Evolutionary conservation across 768 basidiomycete species (phyloP), one percentile per base, ranked within the genome.

Genomic region (Leccinum subgranulosum): DNA sequence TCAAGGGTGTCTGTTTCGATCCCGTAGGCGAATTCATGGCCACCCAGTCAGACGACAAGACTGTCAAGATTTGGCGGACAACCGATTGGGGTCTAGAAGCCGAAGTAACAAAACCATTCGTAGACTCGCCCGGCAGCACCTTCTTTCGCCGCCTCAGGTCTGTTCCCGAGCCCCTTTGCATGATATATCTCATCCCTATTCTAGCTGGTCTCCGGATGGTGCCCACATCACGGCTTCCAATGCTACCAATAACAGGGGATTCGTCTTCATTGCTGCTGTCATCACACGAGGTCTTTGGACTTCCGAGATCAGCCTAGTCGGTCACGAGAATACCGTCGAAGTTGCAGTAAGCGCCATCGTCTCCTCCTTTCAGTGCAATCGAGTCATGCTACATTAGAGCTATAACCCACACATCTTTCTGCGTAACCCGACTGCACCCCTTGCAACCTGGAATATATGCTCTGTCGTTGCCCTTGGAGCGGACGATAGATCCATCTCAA

Each of bases 1-100:
- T 99, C 65, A 98, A 99, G 74, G 97, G 97, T 57, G 92, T 99
- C 51, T 95, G 93, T 68, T 99, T 96, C 87, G 97, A 99, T 75
- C 97, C 97, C 4, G 96, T 95, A 3, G 97, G 97, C 48, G 91
- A 98, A 74, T 98, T 88, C 69, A 84, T 99, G 60, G 96, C 97
- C n/a, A 98, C 96, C 43, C 86, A 96, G 75, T 95, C 94, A 25
- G 96, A 98, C 73, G 97, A 99, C 74, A 85, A 91, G 69, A 88
- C 93, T 5, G 93, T 98, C 60, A 97, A 96, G 69, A 90, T 99
- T 36, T 99, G 97, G 97, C 83, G 88, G 62, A 96, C 96, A 0
- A 86, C 84, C 8, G 93, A 96, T 63, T 99, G 97, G 97, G 76
- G 78, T 6, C 74, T 95, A 3, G 90, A 94, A 60, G 85, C 87